Base-by-base conservation (phyloP, 345 rosid species). In the Laguncularia racemosa region DNA sequence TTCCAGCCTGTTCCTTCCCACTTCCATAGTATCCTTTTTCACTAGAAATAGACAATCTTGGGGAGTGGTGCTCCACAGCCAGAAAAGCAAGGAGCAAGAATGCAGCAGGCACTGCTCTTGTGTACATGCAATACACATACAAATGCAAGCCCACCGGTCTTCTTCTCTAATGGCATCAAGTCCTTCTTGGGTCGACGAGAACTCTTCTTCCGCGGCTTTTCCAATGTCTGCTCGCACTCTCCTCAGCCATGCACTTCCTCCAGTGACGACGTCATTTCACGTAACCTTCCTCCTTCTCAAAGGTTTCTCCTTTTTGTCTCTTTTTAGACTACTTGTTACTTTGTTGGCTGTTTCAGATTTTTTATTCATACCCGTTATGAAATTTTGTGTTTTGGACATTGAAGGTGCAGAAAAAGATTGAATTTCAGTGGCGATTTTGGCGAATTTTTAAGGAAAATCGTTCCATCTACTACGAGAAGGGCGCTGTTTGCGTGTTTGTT, bases 401-500 rank as follows among this genome's bases (percentile, higher is more conserved):
- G 50, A 53, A 56, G 12, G 49, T 56, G 50, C 62, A 82, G 88
- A 71, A 60, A 20, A 61, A 49, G 20, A 64, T 28, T 65, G 57
- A 82, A 76, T 65, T 68, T 65, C 63, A 52, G 50, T 58, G 67
- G 66, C 49, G 62, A 59, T 65, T 66, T 78, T 68, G 61, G 47
- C 53, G 83, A 80, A 55, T 65, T 67, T 26, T 63, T 74, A 46
- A 64, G 68, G 43, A 74, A 67, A 65, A 69, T 59, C 21, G 59
- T 64, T 46, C 72, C 76, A 26, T 66, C 67, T n/a, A 38, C 82
- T 0, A 73, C 78, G 20, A 75, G 97, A 71, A 57, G 91, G 50
- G 52, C 58, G 69, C 54, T 89, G 56, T 67, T 89, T 18, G 68
- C 93, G 43, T 83, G 91, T 71, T 26, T 78, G 18, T 60, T 78